A percentile compares a stretch with the other conserved stretches of the same genome.
These are phyloP conservation scores for Arxiozyma slooffiae DNA, from an alignment of 1,139 yeast genomes.

Conservation along the genomic window DNA sequence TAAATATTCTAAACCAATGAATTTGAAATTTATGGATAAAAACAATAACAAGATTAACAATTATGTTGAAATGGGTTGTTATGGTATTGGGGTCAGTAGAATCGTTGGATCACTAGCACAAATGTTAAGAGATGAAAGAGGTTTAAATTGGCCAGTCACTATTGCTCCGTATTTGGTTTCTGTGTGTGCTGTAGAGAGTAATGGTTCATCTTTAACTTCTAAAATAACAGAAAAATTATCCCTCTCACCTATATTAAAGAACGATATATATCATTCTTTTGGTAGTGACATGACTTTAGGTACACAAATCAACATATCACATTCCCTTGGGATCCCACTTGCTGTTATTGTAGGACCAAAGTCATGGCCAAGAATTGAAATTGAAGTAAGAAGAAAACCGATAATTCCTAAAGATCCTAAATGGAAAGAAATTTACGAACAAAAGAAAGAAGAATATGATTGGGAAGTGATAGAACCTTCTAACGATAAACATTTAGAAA, in stretches of 20 bases:
- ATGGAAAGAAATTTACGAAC: constrained; percentile 19
- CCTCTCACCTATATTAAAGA: constrained; percentile 4
- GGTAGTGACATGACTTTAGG: constrained; percentile 37
- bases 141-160: constrained; percentile 71
- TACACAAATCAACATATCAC: constrained; percentile 44
- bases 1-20: constrained; percentile 61
- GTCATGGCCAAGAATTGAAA: constrained; percentile 48
- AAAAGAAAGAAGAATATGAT: constrained; percentile 20
- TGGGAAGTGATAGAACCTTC: constrained; percentile 33
- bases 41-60: constrained; percentile 32
- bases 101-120: constrained; percentile 82
- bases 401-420: not conserved
- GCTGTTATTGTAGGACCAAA: constrained; percentile 49
- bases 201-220: constrained; percentile 8
- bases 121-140: constrained; percentile 54
- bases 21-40: constrained; percentile 42
- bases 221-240: constrained; percentile 8
- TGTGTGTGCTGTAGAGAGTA: constrained; percentile 36
- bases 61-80: constrained; percentile 77
- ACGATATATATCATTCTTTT: constrained; percentile 23
- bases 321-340: constrained; percentile 56
- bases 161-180: constrained; percentile 72
- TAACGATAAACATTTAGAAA: constrained; percentile 28
- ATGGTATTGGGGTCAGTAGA: constrained; percentile 88
- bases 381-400: constrained; percentile 49